Percentiles rank a stretch among this genome's conserved stretches.
These are phyloP conservation scores for Trichophyton benhamiae DNA, from an alignment of 2,329 filamentous ascomycete species.

Conservation along the genomic window DNA sequence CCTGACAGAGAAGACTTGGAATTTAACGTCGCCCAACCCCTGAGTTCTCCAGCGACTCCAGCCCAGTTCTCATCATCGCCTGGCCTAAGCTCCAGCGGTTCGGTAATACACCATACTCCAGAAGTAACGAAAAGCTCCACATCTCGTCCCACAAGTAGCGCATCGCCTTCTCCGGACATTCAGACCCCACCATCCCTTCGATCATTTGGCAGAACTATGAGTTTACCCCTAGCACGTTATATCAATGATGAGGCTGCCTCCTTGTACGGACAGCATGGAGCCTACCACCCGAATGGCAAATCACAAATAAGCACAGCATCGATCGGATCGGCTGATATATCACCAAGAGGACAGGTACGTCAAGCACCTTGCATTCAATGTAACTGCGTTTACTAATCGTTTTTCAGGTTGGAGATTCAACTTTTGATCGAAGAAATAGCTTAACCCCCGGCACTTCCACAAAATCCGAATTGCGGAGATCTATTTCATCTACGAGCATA, in stretches of 20 bases:
- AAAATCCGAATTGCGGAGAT: constrained; percentile 8
- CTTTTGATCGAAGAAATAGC: constrained; percentile 2
- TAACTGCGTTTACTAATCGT: background rate
- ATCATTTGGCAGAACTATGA: constrained; percentile 21
- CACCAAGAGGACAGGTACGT: constrained; percentile 15
- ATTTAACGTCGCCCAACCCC: constrained; percentile 14
- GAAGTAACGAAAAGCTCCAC: background rate
- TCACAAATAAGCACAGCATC: constrained; percentile 14
- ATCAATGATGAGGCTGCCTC: constrained; percentile 28
- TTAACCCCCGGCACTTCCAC: background rate
- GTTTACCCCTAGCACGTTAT: constrained; percentile 29
- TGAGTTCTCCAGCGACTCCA: constrained; percentile 17
- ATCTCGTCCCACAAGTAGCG: background rate
- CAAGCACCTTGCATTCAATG: too few species aligned
- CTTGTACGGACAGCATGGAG: constrained; percentile 16
- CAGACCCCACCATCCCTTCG: background rate
- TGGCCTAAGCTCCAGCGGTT: constrained; percentile 16
- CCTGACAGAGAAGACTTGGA: background rate
- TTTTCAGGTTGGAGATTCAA: constrained; percentile 4
- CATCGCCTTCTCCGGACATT: background rate
- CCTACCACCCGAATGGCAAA: constrained; percentile 10
- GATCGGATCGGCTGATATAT: constrained; percentile 18
- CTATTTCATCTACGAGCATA: constrained; percentile 6
- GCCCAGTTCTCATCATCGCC: constrained; percentile 15
- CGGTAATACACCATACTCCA: constrained; percentile 14